A percentile compares a stretch with the other conserved stretches of the same genome.
These are phyloP conservation scores for Phytophthora sojae DNA, from an alignment of 352 stramenopile species.

Conservation along the genomic window DNA sequence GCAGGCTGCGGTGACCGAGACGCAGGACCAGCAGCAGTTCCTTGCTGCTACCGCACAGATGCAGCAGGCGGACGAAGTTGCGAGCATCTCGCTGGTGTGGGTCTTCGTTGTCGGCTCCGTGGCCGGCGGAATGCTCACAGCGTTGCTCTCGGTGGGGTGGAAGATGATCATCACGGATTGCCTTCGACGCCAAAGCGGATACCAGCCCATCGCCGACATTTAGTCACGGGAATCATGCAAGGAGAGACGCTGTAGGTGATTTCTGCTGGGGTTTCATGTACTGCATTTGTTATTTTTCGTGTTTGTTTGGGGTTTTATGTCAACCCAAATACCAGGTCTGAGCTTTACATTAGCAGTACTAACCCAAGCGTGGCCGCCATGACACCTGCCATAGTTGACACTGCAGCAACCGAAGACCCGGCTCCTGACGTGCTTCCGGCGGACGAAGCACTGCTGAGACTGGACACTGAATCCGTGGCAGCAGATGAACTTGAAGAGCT, in stretches of 20 bases:
- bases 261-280: conserved; percentile 14
- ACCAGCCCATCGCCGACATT: conserved; percentile 31
- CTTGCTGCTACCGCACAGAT: conserved; percentile 23
- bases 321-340: not conserved
- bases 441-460: not conserved
- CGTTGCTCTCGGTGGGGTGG: conserved; percentile 32
- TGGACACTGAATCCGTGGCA: not conserved
- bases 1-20: not conserved
- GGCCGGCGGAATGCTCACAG: conserved; percentile 33
- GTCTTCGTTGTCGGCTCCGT: conserved; percentile 35
- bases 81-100: conserved; percentile 13
- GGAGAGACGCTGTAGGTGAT: not conserved
- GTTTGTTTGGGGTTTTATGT: not conserved
- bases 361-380: not conserved
- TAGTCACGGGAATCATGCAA: conserved; percentile 7
- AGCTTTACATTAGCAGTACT: conserved; percentile 4
- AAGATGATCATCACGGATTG: conserved; percentile 38
- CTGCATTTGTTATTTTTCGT: conserved; percentile 6
- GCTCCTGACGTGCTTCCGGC: conserved; percentile 3
- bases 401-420: not conserved
- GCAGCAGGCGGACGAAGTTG: conserved; percentile 21
- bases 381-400: not conserved
- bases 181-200: conserved; percentile 29
- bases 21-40: conserved; percentile 18
- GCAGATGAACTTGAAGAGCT: conserved; percentile 3